Conservation (phyloP, 1,139 yeast species). For the Sugiyamaella xylanicola region DNA sequence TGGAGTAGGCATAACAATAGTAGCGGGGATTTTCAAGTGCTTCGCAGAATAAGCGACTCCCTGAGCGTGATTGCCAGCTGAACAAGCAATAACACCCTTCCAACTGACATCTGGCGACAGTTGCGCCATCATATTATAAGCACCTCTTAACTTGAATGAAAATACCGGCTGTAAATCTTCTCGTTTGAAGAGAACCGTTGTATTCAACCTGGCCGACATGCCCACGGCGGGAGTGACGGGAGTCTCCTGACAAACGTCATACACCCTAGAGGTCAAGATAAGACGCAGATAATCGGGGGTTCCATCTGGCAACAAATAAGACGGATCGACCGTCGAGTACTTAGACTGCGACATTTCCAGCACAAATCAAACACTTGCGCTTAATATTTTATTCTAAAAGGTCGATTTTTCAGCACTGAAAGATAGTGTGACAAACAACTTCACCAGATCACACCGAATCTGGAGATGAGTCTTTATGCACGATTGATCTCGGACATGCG, state of each 20-base stretch:
- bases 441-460: too few species aligned
- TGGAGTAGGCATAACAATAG: constrained; percentile 97
- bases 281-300: constrained; percentile 89
- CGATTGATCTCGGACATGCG: background rate
- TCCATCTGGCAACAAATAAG: constrained; percentile 36
- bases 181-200: constrained; percentile 77
- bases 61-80: constrained; percentile 99
- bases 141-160: constrained; percentile 95
- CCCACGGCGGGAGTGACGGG: constrained; percentile 79
- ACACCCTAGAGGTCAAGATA: constrained; percentile 87
- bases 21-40: constrained; percentile 82
- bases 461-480: constrained; percentile 10
- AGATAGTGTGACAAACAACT: too few species aligned
- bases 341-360: background rate
- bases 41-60: constrained; percentile 95
- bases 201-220: constrained; percentile 68
- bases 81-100: constrained; percentile 94
- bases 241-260: constrained; percentile 90
- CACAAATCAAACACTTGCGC: too few species aligned
- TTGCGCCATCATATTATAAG: constrained; percentile 94
- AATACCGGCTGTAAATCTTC: constrained; percentile 95
- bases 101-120: constrained; percentile 66
- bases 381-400: too few species aligned
- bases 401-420: too few species aligned
- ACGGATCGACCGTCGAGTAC: constrained; percentile 15